Evolutionary conservation across 345 rosid genomes (phyloP), one percentile per base, ranked within the genome.

Genomic region (Eucalyptus polyanthemos): DNA sequence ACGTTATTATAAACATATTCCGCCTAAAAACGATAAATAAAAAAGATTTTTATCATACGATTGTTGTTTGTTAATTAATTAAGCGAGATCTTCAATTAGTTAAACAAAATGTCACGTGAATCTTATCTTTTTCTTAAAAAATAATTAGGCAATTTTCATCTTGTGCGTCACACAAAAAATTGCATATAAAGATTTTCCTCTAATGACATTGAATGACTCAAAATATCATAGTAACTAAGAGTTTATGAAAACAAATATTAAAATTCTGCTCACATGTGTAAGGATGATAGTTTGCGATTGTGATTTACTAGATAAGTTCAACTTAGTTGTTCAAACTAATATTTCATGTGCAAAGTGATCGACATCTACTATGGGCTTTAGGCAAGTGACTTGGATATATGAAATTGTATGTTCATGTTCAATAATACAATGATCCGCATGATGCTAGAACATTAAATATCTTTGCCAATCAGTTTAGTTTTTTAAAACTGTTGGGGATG

Each of bases 281-380:
- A 2, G 5, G 27, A 56, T 0, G 3, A 22, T 54, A 54, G 60
- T 56, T 56, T 56, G 62, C 6, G 4, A 9, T 24, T 24, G 12
- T 25, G 29, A 56, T 8, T 10, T 10, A 11, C 27, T 56, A 10
- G 13, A 56, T 11, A 56, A 56, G 29, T 24, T 56, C 13, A 9
- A 10, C 10, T 53, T 0, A 0, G 3, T 22, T 56, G 62, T 22
- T 56, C 62, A 9, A 56, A 56, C 1, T 56, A 24, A 56, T 24
- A 56, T 24, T 56, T 5, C 6, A 9, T 22, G 29, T 2, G 2
- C 6, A 56, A 1, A 9, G 14, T 56, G 62, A 56, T 56, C 1
- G 1, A 22, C 3, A 56, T 56, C 0, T 56, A 24, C 1, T 10
- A 24, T 22, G 1, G 3, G 1, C 0, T 9, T 25, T 10, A 22